phyloP scores from a whole-genome alignment of 163 green algal species.

The Scenedesmus sp. region DNA sequence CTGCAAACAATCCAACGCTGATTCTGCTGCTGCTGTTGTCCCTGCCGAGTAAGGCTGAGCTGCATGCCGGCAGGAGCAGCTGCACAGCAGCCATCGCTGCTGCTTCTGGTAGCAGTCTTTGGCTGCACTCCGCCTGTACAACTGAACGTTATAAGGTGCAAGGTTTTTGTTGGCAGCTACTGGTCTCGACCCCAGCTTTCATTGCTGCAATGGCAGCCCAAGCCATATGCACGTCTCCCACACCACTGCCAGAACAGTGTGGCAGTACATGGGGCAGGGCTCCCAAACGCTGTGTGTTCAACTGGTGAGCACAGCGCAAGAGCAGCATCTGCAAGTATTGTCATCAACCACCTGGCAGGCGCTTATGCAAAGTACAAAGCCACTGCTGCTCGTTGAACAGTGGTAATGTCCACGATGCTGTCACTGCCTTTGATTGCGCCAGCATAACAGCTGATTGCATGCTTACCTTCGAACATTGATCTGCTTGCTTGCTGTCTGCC shows the following conservation, averaged over 20 bases:
- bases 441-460: not conserved
- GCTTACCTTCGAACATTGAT: slow-evolving; percentile 55
- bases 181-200: not conserved
- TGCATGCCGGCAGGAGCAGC: not conserved
- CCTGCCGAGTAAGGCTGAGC: no score
- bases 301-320: not conserved
- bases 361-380: not conserved
- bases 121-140: no score
- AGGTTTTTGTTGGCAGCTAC: not conserved
- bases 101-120: no score
- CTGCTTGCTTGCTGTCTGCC: slow-evolving; percentile 51
- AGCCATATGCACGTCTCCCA: not conserved
- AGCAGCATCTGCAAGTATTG: not conserved
- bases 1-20: no score
- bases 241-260: not conserved
- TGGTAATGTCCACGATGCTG: not conserved
- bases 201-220: not conserved
- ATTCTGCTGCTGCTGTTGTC: no score
- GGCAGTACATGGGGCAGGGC: not conserved
- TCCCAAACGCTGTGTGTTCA: not conserved
- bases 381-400: not conserved
- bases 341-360: not conserved
- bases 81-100: not conserved
- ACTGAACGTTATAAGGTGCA: no score
- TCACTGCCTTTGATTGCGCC: not conserved